Conservation (phyloP, 176 grass and related monocot species). For the Musa acuminata region DNA sequence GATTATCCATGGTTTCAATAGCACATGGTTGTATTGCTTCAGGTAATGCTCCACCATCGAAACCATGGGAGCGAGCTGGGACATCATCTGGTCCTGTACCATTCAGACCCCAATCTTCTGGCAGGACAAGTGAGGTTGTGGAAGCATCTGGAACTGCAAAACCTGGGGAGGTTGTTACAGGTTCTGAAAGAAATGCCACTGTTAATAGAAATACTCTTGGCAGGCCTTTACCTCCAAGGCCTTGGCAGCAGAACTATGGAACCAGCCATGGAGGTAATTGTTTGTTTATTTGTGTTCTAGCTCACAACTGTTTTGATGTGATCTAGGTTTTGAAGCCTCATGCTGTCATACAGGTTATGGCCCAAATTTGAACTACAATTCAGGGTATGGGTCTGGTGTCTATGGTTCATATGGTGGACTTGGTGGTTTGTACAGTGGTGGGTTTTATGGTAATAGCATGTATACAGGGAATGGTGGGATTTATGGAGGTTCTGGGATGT, state of each 20-base stretch:
- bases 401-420: slow-evolving; percentile 39
- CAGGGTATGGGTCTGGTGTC: not conserved
- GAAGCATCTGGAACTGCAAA: slow-evolving; percentile 88
- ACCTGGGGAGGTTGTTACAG: slow-evolving; percentile 54
- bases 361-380: slow-evolving; percentile 46
- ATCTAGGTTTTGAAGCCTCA: not conserved
- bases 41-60: slow-evolving; percentile 4
- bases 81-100: slow-evolving; percentile 42
- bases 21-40: not conserved
- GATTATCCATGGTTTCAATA: no score
- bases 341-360: slow-evolving; percentile 54
- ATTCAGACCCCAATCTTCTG: slow-evolving; percentile 70
- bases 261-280: slow-evolving; percentile 54
- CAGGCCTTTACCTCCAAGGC: slow-evolving; percentile 49
- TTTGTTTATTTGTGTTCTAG: not conserved
- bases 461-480: slow-evolving; percentile 37
- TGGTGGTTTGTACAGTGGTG: slow-evolving; percentile 35
- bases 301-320: not conserved
- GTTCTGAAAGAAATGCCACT: slow-evolving; percentile 26
- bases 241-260: slow-evolving; percentile 77
- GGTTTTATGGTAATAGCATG: slow-evolving; percentile 56
- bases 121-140: slow-evolving; percentile 68
- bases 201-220: slow-evolving; percentile 31
- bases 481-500: slow-evolving; percentile 57
- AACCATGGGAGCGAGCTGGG: slow-evolving; percentile 58